phyloP scores from a whole-genome alignment of 2,329 filamentous ascomycete genomes.

The Colletotrichum brevisporum region DNA sequence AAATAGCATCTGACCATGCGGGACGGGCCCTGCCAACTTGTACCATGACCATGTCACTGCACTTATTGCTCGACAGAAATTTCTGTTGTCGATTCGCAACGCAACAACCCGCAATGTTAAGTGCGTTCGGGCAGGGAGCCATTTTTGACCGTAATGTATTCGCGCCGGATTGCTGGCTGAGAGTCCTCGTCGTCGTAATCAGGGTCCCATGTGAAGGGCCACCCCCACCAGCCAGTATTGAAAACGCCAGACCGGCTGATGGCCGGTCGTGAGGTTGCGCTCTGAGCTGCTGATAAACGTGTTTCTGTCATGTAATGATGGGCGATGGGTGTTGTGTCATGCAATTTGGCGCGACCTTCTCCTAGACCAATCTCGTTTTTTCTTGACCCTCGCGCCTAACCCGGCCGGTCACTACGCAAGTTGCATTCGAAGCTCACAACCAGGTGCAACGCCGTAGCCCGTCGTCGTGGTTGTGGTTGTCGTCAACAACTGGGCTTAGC shows the following conservation, averaged over 20 bases:
- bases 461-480: slow-evolving; percentile 5
- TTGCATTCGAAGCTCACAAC: slow-evolving; percentile 40
- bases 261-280: not conserved
- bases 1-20: slow-evolving; percentile 35
- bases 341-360: slow-evolving; percentile 52
- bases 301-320: slow-evolving; percentile 44
- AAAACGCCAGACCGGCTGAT: not conserved
- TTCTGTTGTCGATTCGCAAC: slow-evolving; percentile 16
- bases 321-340: slow-evolving; percentile 44
- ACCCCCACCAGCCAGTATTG: not conserved
- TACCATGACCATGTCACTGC: not conserved
- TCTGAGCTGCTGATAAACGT: slow-evolving; percentile 11
- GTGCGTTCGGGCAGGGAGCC: slow-evolving; percentile 22
- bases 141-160: slow-evolving; percentile 15
- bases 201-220: slow-evolving; percentile 1
- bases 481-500: slow-evolving; percentile 31
- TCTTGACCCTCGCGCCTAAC: slow-evolving; percentile 48
- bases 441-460: slow-evolving; percentile 13
- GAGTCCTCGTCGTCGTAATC: not conserved
- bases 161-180: not conserved
- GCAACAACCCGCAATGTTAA: slow-evolving; percentile 4
- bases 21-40: slow-evolving; percentile 27
- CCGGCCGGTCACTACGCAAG: slow-evolving; percentile 1
- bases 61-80: not conserved
- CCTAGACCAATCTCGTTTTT: slow-evolving; percentile 42